Conservation (phyloP, 2,329 filamentous ascomycete species). For the Colletotrichum sojae region DNA sequence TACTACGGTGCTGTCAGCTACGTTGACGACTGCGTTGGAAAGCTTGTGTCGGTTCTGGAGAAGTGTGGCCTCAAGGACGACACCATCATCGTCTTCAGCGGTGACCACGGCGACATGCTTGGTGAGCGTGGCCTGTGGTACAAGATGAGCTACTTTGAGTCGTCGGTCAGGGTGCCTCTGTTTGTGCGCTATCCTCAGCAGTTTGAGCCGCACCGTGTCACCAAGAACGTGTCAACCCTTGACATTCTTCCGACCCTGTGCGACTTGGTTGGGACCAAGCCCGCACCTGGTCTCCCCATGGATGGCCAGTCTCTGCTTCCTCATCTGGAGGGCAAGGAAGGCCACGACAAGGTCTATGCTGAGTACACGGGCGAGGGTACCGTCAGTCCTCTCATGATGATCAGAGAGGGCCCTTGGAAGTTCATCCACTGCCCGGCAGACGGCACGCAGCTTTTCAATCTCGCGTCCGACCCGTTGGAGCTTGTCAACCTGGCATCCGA, state of each 20-base stretch:
- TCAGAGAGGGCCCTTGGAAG: constrained; percentile 90
- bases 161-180: constrained; percentile 89
- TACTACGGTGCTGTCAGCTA: constrained; percentile 96
- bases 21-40: constrained; percentile 92
- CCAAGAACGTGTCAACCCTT: constrained; percentile 89
- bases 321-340: constrained; percentile 77
- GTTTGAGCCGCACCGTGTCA: constrained; percentile 82
- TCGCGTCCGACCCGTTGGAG: constrained; percentile 82
- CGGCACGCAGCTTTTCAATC: constrained; percentile 86
- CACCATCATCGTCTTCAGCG: constrained; percentile 92
- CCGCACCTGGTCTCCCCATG: constrained; percentile 81
- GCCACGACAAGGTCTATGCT: constrained; percentile 89
- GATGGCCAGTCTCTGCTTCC: constrained; percentile 87
- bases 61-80: constrained; percentile 85
- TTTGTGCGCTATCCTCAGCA: constrained; percentile 84
- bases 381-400: constrained; percentile 92
- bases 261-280: constrained; percentile 81
- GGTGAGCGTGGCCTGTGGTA: constrained; percentile 95
- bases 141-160: constrained; percentile 98
- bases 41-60: constrained; percentile 82
- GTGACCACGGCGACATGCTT: constrained; percentile 96
- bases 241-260: constrained; percentile 92
- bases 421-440: constrained; percentile 90
- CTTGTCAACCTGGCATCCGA: constrained; percentile 76
- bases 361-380: constrained; percentile 97